Conservation (phyloP, 495 filamentous ascomycete genomes). For the Aspergillus sclerotiicarbonarius region DNA sequence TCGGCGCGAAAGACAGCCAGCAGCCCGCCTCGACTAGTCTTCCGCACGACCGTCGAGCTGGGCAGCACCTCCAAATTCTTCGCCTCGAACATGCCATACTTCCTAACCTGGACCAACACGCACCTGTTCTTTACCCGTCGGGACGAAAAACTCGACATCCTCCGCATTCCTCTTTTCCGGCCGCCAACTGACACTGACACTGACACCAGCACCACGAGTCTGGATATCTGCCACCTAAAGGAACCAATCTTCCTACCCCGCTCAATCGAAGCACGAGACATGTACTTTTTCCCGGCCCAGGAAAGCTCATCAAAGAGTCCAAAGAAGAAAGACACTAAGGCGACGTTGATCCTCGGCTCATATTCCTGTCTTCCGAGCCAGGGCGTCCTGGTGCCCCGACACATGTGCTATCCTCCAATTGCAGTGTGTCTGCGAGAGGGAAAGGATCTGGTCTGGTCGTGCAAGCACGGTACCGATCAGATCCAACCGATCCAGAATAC, state of each 20-base stretch:
- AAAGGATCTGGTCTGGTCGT: conserved; percentile 1
- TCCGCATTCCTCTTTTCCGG: conserved; percentile 1
- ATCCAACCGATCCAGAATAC: neutral
- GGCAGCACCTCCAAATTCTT: neutral
- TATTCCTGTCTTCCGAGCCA: neutral
- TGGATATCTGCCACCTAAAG: neutral
- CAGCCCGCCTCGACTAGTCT: neutral
- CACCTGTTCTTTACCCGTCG: conserved; percentile 1
- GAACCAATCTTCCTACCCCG: conserved; percentile 5
- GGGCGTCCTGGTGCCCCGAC: neutral
- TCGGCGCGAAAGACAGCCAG: conserved; percentile 6
- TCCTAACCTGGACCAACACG: conserved; percentile 1
- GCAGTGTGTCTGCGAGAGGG: neutral
- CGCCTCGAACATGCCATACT: conserved; percentile 3
- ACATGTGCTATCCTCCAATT: neutral
- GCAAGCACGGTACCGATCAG: neutral
- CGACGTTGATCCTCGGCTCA: neutral
- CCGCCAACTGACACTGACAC: neutral
- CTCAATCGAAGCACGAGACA: neutral
- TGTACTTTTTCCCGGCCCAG: conserved; percentile 7
- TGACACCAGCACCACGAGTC: neutral
- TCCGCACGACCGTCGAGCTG: conserved; percentile 2
- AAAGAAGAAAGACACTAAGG: neutral
- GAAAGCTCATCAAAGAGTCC: neutral
- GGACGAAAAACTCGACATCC: neutral